phyloP scores from a whole-genome alignment of 495 filamentous ascomycete species.

The Aspergillus affinis region DNA sequence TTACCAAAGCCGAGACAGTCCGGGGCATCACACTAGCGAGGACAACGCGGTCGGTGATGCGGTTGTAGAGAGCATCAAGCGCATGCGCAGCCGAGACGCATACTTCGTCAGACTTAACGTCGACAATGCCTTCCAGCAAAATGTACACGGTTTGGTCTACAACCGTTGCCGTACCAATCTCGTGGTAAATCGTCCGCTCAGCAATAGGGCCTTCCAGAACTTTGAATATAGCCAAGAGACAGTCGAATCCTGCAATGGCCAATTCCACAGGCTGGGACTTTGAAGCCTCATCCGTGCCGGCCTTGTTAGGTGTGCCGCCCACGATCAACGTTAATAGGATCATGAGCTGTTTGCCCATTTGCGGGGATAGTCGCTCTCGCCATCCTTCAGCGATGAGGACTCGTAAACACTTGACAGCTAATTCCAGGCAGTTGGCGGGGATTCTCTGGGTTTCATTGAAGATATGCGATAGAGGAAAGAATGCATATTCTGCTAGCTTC shows the following conservation, averaged over 20 bases:
- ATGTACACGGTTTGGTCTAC: constrained; percentile 82
- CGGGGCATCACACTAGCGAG: constrained; percentile 85
- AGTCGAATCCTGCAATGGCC: constrained; percentile 57
- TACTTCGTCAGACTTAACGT: constrained; percentile 58
- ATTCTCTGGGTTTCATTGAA: constrained; percentile 72
- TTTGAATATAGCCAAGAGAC: constrained; percentile 53
- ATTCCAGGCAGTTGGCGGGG: constrained; percentile 70
- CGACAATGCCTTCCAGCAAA: constrained; percentile 67
- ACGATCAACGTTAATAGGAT: constrained; percentile 80
- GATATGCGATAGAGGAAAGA: constrained; percentile 88
- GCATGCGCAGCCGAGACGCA: constrained; percentile 66
- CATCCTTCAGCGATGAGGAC: constrained; percentile 77
- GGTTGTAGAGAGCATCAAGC: constrained; percentile 59
- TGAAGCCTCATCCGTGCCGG: constrained; percentile 28
- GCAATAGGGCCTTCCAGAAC: constrained; percentile 43
- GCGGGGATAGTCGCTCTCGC: constrained; percentile 61
- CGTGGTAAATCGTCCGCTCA: constrained; percentile 57
- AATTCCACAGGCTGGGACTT: constrained; percentile 66
- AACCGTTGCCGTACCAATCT: constrained; percentile 58
- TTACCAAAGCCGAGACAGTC: constrained; percentile 78
- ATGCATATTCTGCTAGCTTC: constrained; percentile 89
- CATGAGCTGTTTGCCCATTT: constrained; percentile 79
- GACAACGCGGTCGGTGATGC: constrained; percentile 66
- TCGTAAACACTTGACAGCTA: constrained; percentile 68
- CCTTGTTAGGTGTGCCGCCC: constrained; percentile 61